Base-by-base conservation (phyloP, 768 basidiomycete species). In the Baorangia bicolor region DNA sequence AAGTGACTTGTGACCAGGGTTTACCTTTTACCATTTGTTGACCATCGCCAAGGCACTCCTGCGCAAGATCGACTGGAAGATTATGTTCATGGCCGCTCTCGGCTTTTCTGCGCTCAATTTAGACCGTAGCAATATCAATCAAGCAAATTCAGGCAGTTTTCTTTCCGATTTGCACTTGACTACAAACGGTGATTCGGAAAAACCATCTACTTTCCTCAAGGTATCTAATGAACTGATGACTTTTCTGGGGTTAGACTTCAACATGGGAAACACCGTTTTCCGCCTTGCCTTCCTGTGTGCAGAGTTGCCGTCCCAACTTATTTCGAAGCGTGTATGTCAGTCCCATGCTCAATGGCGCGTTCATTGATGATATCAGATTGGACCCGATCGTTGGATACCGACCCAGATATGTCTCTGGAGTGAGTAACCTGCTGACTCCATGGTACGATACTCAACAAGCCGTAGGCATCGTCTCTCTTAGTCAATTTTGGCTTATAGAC, bases 311-410 rank as follows among this genome's bases (percentile, higher is more conserved):
- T 85, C 84, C 12, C 84, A 86, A 53, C 69, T 86, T 14, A 69
- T 86, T 39, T 84, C 82, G 2, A 87, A 87, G 67, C 74, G 78
- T 13, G 77, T 85, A 40, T 42, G 75, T 64, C 2, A 16, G 14
- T 38, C 10, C 14, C 20, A 23, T 49, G 3, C 7, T 6, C 16
- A n/a, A 12, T 44, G 20, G 31, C 33, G 34, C 39, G 2, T 35
- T 12, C n/a, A 31, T 21, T 60, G 46, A 51, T 20, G 16, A 18
- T 31, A 46, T 40, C 25, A 82, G 79, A 58, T 84, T 37, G 84
- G 85, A 3, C 84, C 84, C 4, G 85, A 87, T 66, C 77, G 81
- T 25, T 86, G 82, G 83, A 83, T 84, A 66, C 82, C 83, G 6
- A 77, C 74, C 2, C 82, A 84, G 64, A 81, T 84, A 72, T 79